These are phyloP conservation scores for Mediolabrus comicus DNA, from an alignment of 108 stramenopile genomes.

Conservation along the genomic window DNA sequence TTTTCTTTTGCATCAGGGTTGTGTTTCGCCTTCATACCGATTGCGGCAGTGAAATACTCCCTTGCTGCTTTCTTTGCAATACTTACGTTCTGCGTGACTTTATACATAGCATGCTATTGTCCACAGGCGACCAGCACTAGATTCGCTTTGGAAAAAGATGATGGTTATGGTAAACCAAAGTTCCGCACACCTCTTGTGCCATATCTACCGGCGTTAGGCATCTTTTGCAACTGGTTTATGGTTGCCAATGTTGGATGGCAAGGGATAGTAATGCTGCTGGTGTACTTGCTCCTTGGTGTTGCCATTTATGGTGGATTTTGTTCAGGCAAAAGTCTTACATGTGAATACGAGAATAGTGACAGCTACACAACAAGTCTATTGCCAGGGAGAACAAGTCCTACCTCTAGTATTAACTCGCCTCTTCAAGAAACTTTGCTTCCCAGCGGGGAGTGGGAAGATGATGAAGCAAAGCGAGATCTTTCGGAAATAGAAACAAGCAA, in stretches of 20 bases:
- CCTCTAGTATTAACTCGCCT: neutral
- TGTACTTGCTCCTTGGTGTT: constrained; percentile 54
- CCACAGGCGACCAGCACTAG: constrained; percentile 3
- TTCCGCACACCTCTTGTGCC: constrained; percentile 82
- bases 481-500: neutral
- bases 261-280: constrained; percentile 58
- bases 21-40: constrained; percentile 17
- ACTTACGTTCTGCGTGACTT: constrained; percentile 14
- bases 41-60: constrained; percentile 2
- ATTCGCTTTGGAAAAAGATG: constrained; percentile 17
- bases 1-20: constrained; percentile 23
- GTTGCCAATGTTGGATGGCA: constrained; percentile 66
- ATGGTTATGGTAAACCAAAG: constrained; percentile 12
- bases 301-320: constrained; percentile 43
- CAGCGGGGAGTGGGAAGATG: neutral
- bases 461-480: neutral
- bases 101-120: constrained; percentile 24
- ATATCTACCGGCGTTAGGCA: constrained; percentile 68
- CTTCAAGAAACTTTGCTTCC: neutral
- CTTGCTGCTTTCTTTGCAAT: constrained; percentile 14
- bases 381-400: neutral
- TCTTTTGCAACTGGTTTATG: constrained; percentile 87
- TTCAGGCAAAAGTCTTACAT: constrained; percentile 17
- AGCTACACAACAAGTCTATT: neutral
- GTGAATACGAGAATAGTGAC: neutral